Percentiles rank a stretch among this genome's conserved stretches.
Evolutionary conservation across 176 grass and related monocot genomes (phyloP).

Genomic region (Aegilops tauschii): DNA sequence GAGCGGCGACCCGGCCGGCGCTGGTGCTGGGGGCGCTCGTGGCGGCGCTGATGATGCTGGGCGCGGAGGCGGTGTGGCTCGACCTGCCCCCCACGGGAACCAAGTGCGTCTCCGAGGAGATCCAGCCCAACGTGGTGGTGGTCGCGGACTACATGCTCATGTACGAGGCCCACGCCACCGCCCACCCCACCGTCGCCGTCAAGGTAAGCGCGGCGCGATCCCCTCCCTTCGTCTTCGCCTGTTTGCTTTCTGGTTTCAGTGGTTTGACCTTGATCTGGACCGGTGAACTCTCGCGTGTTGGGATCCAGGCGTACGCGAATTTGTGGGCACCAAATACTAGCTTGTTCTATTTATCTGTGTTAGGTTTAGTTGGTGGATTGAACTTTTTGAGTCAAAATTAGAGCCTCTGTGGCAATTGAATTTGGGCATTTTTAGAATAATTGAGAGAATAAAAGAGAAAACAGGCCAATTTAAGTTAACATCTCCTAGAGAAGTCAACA

Average conservation of each 20-base stretch:
- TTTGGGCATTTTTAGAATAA: background rate
- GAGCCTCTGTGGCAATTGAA: background rate
- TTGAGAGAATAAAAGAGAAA: background rate
- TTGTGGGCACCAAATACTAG: background rate
- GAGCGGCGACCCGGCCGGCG: background rate
- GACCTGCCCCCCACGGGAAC: constrained; percentile 72
- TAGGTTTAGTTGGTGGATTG: background rate
- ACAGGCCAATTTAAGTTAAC: background rate
- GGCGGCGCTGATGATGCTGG: constrained; percentile 6
- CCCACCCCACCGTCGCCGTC: constrained; percentile 65
- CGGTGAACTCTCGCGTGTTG: background rate
- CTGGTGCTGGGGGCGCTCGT: background rate
- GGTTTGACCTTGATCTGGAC: constrained; percentile 16
- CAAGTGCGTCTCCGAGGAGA: constrained; percentile 99
- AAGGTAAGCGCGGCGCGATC: constrained; percentile 39
- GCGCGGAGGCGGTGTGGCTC: constrained; percentile 64
- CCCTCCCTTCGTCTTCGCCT: too few relatives aligned
- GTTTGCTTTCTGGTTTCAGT: background rate
- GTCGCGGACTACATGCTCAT: constrained; percentile 74
- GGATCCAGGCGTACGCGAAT: background rate
- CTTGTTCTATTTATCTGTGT: background rate
- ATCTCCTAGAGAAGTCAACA: background rate
- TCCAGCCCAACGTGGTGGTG: constrained; percentile 96
- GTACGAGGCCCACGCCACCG: constrained; percentile 40
- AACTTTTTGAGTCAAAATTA: background rate